Evolutionary conservation across 495 filamentous ascomycete genomes (phyloP), one percentile per base, ranked within the genome.

Genomic region (Xylaria venustula): DNA sequence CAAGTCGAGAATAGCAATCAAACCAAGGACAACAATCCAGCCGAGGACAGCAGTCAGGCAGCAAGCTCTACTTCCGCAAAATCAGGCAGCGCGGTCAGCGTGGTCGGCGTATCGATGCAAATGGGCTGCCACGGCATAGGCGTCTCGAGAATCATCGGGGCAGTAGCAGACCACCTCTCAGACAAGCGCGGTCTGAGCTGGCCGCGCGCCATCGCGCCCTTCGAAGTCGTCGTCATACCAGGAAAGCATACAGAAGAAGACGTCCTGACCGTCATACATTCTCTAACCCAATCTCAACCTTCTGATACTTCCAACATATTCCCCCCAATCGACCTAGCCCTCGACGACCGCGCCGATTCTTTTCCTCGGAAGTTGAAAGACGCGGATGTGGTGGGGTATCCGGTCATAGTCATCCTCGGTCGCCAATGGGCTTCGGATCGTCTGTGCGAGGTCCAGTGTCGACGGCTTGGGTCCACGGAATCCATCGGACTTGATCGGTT

Each of bases 91-190:
- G 51, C 52, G 48, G 46, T 9, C 32, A 52, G 36, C 3, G 51
- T 54, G 48, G 46, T 9, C 9, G 62, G 36, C 19, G 80, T 84
- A 0, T 77, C 86, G 0, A 82, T 97, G 73, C 83, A 94, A 54
- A 97, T 98, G 93, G 94, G 94, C 47, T 98, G 95, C 64, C 90
- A 98, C 65, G 94, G 94, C 1, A 97, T 98, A 59, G 94, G 94
- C 0, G 83, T 98, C 22, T 96, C 93, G 1, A 88, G 94, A 30
- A 85, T 98, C 73, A 88, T 98, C 60, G 92, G 87, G 4, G 91
- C 94, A 5, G 84, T 93, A 2, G 91, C 94, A 0, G 87, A 92
- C 57, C 73, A 77, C 36, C 75, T 92, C n/a, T 79, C 85, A 0
- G 90, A 94, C 64, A 64, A 81, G 2, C 85, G 81, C 50, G 94